Evolutionary conservation across 257 asterid genomes (phyloP).

Genomic region (Jaltomata sinuosa): DNA sequence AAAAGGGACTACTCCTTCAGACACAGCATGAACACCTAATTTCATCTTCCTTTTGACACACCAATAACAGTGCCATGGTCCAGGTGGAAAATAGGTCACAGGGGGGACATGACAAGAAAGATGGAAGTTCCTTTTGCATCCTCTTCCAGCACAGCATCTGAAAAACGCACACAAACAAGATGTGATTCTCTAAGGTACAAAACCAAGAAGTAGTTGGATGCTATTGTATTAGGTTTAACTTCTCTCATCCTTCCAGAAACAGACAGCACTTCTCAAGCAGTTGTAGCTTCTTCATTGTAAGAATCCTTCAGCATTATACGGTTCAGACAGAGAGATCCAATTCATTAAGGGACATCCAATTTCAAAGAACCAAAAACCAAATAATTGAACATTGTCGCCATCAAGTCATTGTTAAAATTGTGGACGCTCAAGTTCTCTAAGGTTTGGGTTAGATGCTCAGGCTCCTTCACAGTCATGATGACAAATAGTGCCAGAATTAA

Average conservation of each 20-base stretch:
- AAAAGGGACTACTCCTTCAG: constrained; percentile 24
- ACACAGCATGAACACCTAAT: constrained; percentile 18
- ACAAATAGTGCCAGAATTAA: neutral
- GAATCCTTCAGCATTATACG: neutral
- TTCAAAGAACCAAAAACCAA: neutral
- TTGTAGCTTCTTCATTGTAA: neutral
- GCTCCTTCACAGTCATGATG: neutral
- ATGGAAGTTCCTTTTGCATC: constrained; percentile 25
- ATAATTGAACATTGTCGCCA: neutral
- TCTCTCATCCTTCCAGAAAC: neutral
- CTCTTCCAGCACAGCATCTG: constrained; percentile 24
- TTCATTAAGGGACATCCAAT: neutral
- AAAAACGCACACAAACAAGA: neutral
- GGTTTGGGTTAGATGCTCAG: neutral
- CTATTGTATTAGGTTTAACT: neutral
- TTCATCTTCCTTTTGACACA: constrained; percentile 22
- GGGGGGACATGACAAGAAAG: constrained; percentile 21
- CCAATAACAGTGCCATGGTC: constrained; percentile 22
- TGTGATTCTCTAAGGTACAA: neutral
- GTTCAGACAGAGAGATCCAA: neutral
- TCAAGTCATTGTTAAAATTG: neutral
- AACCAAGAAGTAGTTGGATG: neutral
- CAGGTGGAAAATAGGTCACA: constrained; percentile 12
- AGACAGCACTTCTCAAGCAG: neutral
- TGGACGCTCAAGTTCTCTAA: neutral